Conservation (phyloP, 306 rosid species). For the Pueraria montana region DNA sequence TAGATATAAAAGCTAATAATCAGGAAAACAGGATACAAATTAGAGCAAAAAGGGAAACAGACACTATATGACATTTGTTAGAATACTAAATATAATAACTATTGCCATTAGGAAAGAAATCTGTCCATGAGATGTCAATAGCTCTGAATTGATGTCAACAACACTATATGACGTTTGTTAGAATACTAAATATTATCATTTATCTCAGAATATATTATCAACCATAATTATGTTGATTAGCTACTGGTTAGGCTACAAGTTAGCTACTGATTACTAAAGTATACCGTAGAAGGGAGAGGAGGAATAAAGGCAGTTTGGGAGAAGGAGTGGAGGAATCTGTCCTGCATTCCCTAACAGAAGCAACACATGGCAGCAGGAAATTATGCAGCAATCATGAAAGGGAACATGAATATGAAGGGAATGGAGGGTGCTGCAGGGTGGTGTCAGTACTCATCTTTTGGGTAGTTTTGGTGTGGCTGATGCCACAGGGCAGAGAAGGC, state of each 20-base stretch:
- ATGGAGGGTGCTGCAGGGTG: background rate
- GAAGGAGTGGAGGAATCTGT: background rate
- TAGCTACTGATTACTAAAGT: background rate
- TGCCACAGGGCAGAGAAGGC: slow-evolving; percentile 15
- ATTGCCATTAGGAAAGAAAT: background rate
- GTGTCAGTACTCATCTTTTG: background rate
- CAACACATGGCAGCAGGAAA: background rate
- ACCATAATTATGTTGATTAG: background rate
- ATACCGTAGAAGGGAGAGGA: background rate
- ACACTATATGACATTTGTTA: no score
- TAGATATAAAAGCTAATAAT: background rate
- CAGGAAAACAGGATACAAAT: background rate
- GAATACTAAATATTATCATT: background rate
- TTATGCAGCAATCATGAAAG: background rate
- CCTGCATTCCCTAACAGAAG: background rate
- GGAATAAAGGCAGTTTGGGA: background rate
- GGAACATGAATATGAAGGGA: background rate
- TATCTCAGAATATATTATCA: background rate
- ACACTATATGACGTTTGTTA: background rate
- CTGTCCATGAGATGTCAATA: background rate
- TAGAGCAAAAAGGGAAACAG: background rate
- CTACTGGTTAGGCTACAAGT: background rate
- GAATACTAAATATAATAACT: no score
- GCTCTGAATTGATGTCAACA: background rate
- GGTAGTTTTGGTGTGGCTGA: slow-evolving; percentile 10